Evolutionary conservation across 108 stramenopile genomes (phyloP), one percentile per base, ranked within the genome.

Genomic region (Skeletonema costatum): DNA sequence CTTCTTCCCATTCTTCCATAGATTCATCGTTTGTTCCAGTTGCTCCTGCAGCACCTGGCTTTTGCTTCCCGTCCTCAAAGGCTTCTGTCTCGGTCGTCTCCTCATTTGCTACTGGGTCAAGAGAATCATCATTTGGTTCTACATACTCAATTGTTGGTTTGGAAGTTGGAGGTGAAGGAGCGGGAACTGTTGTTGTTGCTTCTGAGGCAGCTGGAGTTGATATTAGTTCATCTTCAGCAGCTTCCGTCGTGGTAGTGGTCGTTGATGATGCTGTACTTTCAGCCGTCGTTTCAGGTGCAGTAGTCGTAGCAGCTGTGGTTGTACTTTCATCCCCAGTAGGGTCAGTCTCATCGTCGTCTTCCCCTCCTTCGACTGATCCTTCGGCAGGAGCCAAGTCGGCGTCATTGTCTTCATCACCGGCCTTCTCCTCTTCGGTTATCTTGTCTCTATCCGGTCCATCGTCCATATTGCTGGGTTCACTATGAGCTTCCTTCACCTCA

Each of bases 81-180:
- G 77, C 41, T 30, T 63, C 77, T 16, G 68, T 63, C 7, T 78
- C 76, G 59, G 48, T 63, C 31, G 48, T 59, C 36, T 79, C 39
- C 12, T 83, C 82, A 36, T 72, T 74, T 19, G 72, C 14, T 14
- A 78, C 68, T 36, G 73, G 82, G 60, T 78, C 77, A 36, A 73
- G 71, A 31, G 66, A 67, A 17, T 82, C 81, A 32, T 82, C 81
- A 30, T 46, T 71, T 33, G 81, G 36, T 71, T 71, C 56, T 19
- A 70, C 74, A 33, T 82, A 75, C 21, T 16, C 72, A 30, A 36
- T 32, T 16, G 76, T 70, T 53, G 76, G 76, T 70, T 70, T 77
- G 21, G 41, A 16, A 2, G 74, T 66, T 39, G 17, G 65, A 59
- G 31, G 75, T 66, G 60, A 12, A 16, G 60, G 72, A 63, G 53